Evolutionary conservation across 2,329 filamentous ascomycete genomes (phyloP), one percentile per base, ranked within the genome.

Genomic region (Penicillium capsulatum): DNA sequence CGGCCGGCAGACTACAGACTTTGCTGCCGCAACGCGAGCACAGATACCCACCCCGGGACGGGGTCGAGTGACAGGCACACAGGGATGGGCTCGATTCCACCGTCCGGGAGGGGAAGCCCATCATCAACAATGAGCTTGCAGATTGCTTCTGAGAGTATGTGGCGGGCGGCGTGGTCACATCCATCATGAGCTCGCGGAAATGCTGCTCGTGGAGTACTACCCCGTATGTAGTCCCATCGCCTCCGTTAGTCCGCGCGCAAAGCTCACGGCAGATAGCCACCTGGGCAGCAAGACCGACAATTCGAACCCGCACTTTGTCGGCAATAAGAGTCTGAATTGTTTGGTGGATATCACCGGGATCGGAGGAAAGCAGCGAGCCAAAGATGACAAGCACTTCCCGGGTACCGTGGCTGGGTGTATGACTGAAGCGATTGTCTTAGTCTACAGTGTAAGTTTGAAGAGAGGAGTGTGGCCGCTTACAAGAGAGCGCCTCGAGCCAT

Each of bases 281-380:
- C 53, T 95, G 86, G 1, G 91, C 92, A 4, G 90, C 85, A 28
- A 98, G 78, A 1, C 92, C 92, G 39, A 98, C 86, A 37, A 98
- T 81, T 29, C 84, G 84, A 8, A 96, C 88, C 11, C 88, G 82
- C 54, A 98, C 89, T 41, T 83, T 81, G 65, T 97, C 89, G 49
- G 76, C 72, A 28, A 94, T 79, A 19, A 96, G 83, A 24, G 78
- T 77, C 34, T 74, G 72, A 58, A 97, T 88, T 0, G 91, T 97
- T 53, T 89, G 81, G 68, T 95, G 87, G 43, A 98, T 96, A 63
- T 98, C 92, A 44, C 90, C 89, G 0, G 92, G 92, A 58, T 98
- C 92, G 53, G 86, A 85, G 22, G 88, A 91, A 29, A 94, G 77
- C 5, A 98, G 76, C 8, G 91, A 91, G 27, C 92, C 92, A 60